A percentile compares a stretch with the other conserved stretches of the same genome.
These are phyloP conservation scores for Juncus effusus DNA, from an alignment of 176 grass and related monocot genomes.

Conservation along the genomic window DNA sequence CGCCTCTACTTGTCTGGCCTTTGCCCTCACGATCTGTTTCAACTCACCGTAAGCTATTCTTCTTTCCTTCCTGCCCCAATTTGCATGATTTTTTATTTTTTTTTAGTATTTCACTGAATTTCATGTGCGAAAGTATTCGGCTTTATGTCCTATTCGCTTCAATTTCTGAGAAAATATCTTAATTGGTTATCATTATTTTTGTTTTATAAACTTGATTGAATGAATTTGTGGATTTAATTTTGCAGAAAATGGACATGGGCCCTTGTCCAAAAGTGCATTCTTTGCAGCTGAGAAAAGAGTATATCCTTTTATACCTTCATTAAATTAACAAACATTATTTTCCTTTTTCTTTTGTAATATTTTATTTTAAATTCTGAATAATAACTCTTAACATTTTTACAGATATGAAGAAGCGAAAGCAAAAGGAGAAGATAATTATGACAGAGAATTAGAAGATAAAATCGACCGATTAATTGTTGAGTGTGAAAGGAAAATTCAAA, in stretches of 20 bases:
- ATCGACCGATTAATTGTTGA: conserved; percentile 94
- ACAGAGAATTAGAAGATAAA: conserved; percentile 74
- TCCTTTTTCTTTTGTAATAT: neutral
- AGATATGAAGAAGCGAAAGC: conserved; percentile 93
- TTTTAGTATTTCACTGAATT: neutral
- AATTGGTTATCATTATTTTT: too few relatives aligned
- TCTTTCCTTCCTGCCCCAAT: neutral
- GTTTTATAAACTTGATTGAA: neutral
- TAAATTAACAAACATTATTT: neutral
- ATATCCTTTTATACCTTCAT: conserved; percentile 36
- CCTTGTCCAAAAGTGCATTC: conserved; percentile 89
- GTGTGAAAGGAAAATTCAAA: conserved; percentile 96
- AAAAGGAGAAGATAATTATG: conserved; percentile 80
- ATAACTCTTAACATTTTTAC: conserved; percentile 13
- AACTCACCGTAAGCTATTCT: conserved; percentile 56
- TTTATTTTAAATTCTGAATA: conserved; percentile 42
- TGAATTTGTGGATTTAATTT: neutral
- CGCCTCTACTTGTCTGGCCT: conserved; percentile 83
- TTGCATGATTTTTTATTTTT: neutral
- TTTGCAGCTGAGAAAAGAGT: conserved; percentile 81
- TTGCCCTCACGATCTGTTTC: conserved; percentile 96
- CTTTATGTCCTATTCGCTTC: neutral
- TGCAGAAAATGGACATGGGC: conserved; percentile 98
- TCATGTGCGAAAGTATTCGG: too few relatives aligned
- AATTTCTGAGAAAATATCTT: too few relatives aligned